Base-by-base conservation (phyloP, 257 asterid species). In the Ilex aquifolium region DNA sequence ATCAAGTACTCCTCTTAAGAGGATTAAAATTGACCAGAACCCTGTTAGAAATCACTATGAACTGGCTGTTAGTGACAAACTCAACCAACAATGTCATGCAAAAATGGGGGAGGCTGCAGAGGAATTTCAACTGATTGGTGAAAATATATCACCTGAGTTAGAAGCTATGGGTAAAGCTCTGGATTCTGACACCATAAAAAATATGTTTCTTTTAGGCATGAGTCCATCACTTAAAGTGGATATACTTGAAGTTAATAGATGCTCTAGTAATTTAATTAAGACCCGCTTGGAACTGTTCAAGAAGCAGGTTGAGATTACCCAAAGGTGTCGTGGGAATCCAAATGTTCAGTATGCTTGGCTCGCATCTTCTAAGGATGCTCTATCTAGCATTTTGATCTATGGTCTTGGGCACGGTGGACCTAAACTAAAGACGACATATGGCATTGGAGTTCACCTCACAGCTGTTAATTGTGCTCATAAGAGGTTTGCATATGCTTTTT, bases 281-380 rank as follows among this genome's bases (percentile, higher is more conserved):
- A 70, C 82, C 66, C 88, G 88, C 39, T 72, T 62, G 62, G 96
- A 91, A 67, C 82, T 91, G 62, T 91, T 91, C 63, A 78, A 73
- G 69, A 91, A 91, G 72, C 96, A 84, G 78, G 73, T 67, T 57
- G 91, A 88, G 50, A 84, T 91, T 58, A 80, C 83, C 12, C 67
- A 77, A 70, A 85, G 65, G 66, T 72, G 36, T 68, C 94, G 91
- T 15, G 98, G 96, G 53, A 81, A 77, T 86, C 84, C 94, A 55
- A 80, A 80, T 78, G 73, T 88, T 48, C 75, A 46, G 57, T 88
- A 77, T 66, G 98, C 96, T 27, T 91, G 98, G 98, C 93, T 91
- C 61, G 96, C 96, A 63, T 86, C 83, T 74, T 77, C 85, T 30
- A 81, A 78, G 65, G 81, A 62, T 71, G 72, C 82, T 27, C 63